Base-by-base conservation (phyloP, 2,329 filamentous ascomycete genomes). In the Apiospora rasikravindrae region DNA sequence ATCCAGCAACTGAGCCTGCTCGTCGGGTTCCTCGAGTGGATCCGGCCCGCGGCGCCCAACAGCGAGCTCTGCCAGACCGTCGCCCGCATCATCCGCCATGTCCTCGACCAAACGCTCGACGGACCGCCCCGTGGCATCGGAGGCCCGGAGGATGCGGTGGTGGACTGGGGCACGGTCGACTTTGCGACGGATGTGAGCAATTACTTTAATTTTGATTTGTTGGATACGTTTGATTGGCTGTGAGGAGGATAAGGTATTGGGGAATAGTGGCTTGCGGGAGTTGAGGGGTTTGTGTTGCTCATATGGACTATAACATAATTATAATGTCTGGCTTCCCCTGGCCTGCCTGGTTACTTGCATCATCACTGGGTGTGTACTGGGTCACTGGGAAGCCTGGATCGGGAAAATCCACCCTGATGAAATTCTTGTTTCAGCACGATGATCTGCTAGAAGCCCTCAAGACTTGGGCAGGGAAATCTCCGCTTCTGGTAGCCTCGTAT, bases 1-100 rank as follows among this genome's bases (percentile, higher is more conserved):
- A 82, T 87, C 49, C 84, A 86, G 73, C 83, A 86, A 64, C 78
- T 87, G 3, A 85, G 83, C 71, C 80, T 87, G 1, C 76, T 87
- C 0, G 81, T 86, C 1, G 84, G 83, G 0, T 86, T 87, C 66
- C 79, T 87, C 22, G 84, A 85, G 66, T 87, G 85, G 85, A 81
- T 86, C 1, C 78, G 80, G 4, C 83, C 84, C 0, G 80, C 82
- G 0, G 82, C 83, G 0, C 84, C 85, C 0, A 86, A 87, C 47
- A 81, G 82, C 19, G 80, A 83, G 29, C 78, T 87, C 14, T 86
- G 85, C 73, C 78, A 76, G 16, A 78, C 83, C 22, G 84, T 84
- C 77, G 83, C 83, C 66, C 77, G 77, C 6, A 79, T 86, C 19
- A 85, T 87, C 45, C 83, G 84, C 67, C 82, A 80, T 26, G 84